Percentiles rank a stretch among this genome's conserved stretches.
phyloP scores from a whole-genome alignment of 306 rosid species.

The Cicer judaicum region DNA sequence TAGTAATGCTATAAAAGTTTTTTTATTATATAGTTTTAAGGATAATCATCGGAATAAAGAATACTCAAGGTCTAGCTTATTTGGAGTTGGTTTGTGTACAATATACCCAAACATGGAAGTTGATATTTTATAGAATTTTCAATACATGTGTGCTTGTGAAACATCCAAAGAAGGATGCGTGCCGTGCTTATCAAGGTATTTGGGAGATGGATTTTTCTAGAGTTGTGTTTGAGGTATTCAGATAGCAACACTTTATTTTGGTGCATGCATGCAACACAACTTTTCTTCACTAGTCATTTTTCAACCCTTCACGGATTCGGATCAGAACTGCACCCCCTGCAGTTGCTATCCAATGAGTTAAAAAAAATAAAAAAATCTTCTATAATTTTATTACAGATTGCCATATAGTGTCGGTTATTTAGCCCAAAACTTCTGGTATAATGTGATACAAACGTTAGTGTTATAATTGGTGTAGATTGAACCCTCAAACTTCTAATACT shows the following conservation, averaged over 20 bases:
- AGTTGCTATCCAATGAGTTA: neutral
- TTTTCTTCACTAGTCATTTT: neutral
- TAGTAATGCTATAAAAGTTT: too few relatives aligned
- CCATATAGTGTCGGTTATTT: neutral
- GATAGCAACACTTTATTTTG: neutral
- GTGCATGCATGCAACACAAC: neutral
- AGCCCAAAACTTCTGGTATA: neutral
- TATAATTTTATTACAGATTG: too few relatives aligned
- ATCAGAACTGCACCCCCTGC: neutral
- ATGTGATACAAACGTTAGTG: neutral
- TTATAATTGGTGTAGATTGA: neutral
- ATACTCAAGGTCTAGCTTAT: neutral
- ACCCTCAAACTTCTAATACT: neutral
- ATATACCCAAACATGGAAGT: neutral
- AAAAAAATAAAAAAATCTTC: too few relatives aligned
- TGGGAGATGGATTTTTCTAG: neutral
- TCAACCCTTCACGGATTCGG: conserved; percentile 2
- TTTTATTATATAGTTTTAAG: too few relatives aligned
- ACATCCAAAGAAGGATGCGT: conserved; percentile 3
- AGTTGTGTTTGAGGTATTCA: neutral
- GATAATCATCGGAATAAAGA: neutral
- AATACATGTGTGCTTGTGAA: neutral
- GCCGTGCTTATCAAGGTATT: conserved; percentile 6
- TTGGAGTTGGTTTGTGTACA: neutral
- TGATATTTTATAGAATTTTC: conserved; percentile 8